These are phyloP conservation scores for Athelia sp. DNA, from an alignment of 1,284 basidiomycete species.

Conservation along the genomic window DNA sequence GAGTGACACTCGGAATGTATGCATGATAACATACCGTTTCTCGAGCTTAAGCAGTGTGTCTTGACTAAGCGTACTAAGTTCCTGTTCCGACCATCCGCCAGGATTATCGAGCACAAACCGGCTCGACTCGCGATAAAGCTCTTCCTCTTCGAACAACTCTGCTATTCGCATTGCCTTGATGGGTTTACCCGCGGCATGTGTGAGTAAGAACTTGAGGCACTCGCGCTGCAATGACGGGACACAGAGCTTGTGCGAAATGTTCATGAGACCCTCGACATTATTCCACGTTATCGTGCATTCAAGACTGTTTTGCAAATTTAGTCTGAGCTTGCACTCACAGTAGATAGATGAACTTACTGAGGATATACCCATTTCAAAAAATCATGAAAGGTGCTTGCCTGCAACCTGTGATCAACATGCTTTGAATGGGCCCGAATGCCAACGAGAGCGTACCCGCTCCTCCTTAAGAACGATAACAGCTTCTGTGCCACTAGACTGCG, in stretches of 20 bases:
- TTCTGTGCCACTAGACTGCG: constrained; percentile 48
- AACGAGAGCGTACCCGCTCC: constrained; percentile 52
- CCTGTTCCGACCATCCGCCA: constrained; percentile 78
- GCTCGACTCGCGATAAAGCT: constrained; percentile 84
- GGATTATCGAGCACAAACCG: constrained; percentile 90
- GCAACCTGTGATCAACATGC: constrained; percentile 1
- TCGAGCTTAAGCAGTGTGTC: constrained; percentile 85
- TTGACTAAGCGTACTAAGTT: constrained; percentile 73
- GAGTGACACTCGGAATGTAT: not conserved
- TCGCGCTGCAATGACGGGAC: constrained; percentile 76
- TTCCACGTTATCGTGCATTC: constrained; percentile 92
- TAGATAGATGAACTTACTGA: constrained; percentile 44
- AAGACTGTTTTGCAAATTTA: constrained; percentile 26
- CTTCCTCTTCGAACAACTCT: constrained; percentile 81
- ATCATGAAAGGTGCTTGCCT: constrained; percentile 81
- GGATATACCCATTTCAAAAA: constrained; percentile 85
- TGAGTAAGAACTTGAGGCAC: constrained; percentile 82
- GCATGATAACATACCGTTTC: constrained; percentile 53
- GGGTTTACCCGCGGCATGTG: constrained; percentile 85
- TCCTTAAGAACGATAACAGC: constrained; percentile 80
- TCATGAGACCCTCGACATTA: constrained; percentile 85
- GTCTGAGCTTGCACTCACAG: constrained; percentile 3
- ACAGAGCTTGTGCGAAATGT: constrained; percentile 81
- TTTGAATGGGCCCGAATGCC: not conserved
- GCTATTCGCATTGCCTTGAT: constrained; percentile 90